Percentiles rank a stretch among this genome's conserved stretches.
These are phyloP conservation scores for Salvia splendens DNA, from an alignment of 257 asterid species.

Conservation along the genomic window DNA sequence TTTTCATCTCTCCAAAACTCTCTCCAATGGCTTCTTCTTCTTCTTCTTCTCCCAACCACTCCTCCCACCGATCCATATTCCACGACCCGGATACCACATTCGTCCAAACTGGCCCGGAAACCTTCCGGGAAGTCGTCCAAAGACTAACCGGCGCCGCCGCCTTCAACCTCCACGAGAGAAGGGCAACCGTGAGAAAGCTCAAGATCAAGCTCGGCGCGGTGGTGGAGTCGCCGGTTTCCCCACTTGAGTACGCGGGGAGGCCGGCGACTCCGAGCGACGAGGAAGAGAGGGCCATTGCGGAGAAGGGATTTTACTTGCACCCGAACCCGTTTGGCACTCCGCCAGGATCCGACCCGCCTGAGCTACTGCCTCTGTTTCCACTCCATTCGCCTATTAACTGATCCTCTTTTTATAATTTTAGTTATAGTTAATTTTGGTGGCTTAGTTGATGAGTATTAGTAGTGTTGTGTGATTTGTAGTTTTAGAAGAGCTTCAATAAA, in stretches of 20 bases:
- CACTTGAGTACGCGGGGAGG: constrained; percentile 51
- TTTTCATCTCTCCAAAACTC: background rate
- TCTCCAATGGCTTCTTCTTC: constrained; percentile 40
- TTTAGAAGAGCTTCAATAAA: background rate
- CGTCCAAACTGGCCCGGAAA: constrained; percentile 72
- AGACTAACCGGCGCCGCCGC: constrained; percentile 54
- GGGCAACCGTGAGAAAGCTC: constrained; percentile 52
- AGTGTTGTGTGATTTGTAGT: background rate
- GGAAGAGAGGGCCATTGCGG: constrained; percentile 61
- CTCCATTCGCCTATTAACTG: constrained; percentile 40
- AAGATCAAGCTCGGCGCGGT: constrained; percentile 53
- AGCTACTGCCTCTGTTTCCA: constrained; percentile 76
- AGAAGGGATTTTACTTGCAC: constrained; percentile 66
- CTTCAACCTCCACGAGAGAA: constrained; percentile 67
- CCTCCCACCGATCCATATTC: constrained; percentile 21
- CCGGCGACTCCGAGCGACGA: constrained; percentile 52
- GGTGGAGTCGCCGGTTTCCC: constrained; percentile 70
- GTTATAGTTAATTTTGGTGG: background rate
- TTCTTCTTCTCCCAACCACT: constrained; percentile 25
- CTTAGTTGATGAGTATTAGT: background rate
- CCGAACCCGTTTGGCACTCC: constrained; percentile 60
- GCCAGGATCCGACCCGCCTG: constrained; percentile 64
- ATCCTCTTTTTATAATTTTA: background rate
- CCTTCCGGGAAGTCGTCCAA: constrained; percentile 75
- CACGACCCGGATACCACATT: constrained; percentile 58